A percentile compares a stretch with the other conserved stretches of the same genome.
Conservation (phyloP, 2,329 filamentous ascomycete species). For the Phaeosphaeria sp. region DNA sequence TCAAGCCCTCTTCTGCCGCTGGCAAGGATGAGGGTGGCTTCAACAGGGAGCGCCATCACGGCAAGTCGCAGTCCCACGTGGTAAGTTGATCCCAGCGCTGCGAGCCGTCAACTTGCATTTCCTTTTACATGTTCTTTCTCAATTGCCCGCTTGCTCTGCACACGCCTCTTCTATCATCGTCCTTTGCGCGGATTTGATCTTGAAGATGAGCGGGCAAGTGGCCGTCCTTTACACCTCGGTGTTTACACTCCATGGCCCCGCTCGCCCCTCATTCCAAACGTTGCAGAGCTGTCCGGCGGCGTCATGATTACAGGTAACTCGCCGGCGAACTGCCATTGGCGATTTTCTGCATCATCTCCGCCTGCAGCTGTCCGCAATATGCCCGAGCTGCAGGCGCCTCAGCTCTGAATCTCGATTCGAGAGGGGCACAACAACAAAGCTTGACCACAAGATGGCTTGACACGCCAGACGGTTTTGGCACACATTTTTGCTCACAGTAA, state of each 20-base stretch:
- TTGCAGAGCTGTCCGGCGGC: background rate
- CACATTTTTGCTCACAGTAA: slow-evolving; percentile 9
- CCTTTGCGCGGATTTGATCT: background rate
- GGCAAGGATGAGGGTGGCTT: slow-evolving; percentile 55
- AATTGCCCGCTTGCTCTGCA: background rate
- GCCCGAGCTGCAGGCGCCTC: background rate
- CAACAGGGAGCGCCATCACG: slow-evolving; percentile 71
- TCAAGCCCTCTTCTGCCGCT: slow-evolving; percentile 67
- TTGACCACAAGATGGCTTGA: background rate
- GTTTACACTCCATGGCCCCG: background rate
- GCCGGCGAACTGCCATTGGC: background rate
- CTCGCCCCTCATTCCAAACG: background rate
- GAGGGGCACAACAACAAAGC: background rate
- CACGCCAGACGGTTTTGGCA: background rate
- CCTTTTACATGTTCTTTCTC: background rate
- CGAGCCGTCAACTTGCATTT: background rate
- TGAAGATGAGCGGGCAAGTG: background rate
- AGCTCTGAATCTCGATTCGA: background rate
- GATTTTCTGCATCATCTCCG: background rate
- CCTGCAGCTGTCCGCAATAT: background rate
- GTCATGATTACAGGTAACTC: background rate
- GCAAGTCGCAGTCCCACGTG: slow-evolving; percentile 86
- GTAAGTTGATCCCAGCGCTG: slow-evolving; percentile 61
- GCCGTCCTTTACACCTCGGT: background rate
- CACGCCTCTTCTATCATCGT: background rate